phyloP scores from a whole-genome alignment of 768 basidiomycete genomes.

The Leccinum pellstonianum region DNA sequence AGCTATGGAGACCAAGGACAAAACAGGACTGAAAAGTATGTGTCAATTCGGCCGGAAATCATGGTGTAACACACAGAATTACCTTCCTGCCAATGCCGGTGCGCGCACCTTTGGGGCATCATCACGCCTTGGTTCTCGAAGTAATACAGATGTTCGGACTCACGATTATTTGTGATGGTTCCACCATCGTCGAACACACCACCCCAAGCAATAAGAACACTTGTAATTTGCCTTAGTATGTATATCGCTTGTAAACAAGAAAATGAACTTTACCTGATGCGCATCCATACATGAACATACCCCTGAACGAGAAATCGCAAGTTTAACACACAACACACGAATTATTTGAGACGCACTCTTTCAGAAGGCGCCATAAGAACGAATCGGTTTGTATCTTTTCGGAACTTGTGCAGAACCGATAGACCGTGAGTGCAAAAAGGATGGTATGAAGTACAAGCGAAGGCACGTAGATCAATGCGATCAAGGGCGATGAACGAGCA shows the following conservation, averaged over 20 bases:
- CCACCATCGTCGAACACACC: slow-evolving; percentile 9
- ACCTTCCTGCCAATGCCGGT: slow-evolving; percentile 6
- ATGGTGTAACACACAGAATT: not conserved
- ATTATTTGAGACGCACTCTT: slow-evolving; percentile 13
- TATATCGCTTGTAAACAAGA: not conserved
- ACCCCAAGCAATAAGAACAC: slow-evolving; percentile 6
- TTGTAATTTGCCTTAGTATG: not conserved
- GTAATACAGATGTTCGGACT: not conserved
- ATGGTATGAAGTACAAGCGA: slow-evolving; percentile 15
- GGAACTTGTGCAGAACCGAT: slow-evolving; percentile 15
- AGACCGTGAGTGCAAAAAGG: slow-evolving; percentile 15
- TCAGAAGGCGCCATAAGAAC: slow-evolving; percentile 17
- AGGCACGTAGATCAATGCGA: slow-evolving; percentile 16
- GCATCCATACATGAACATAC: slow-evolving; percentile 16
- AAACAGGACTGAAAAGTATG: slow-evolving; percentile 1
- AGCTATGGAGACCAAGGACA: slow-evolving; percentile 20
- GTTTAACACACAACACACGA: not conserved
- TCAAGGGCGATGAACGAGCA: not conserved
- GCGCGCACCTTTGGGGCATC: slow-evolving; percentile 1
- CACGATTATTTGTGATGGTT: slow-evolving; percentile 8
- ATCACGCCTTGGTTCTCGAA: not conserved
- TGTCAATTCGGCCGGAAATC: not conserved
- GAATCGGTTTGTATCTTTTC: slow-evolving; percentile 3
- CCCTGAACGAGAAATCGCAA: not conserved
- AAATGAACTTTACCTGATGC: slow-evolving; percentile 1